Evolutionary conservation across 2,329 filamentous ascomycete species (phyloP).

Genomic region (Phaeoacremonium minimum): DNA sequence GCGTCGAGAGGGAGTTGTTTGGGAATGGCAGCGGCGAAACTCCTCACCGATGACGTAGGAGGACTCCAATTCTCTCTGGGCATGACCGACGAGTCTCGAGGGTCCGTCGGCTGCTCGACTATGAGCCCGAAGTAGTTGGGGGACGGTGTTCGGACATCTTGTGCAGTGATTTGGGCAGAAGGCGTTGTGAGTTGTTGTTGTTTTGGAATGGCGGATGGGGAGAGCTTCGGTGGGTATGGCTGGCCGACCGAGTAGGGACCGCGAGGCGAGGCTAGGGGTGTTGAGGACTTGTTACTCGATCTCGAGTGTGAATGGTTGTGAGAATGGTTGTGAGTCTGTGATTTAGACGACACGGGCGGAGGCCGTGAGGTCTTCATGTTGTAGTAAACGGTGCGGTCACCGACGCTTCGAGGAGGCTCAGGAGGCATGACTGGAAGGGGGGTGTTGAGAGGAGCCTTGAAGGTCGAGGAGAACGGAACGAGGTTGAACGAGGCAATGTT

Average conservation of each 20-base stretch:
- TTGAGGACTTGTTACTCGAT: conserved; percentile 36
- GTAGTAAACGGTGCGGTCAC: conserved; percentile 27
- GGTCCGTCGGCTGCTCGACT: conserved; percentile 56
- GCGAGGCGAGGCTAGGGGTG: conserved; percentile 48
- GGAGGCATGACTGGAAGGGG: too few species aligned
- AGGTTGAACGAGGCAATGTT: too few species aligned
- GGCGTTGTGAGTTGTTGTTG: conserved; percentile 5
- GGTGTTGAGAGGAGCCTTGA: too few species aligned
- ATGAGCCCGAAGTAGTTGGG: conserved; percentile 86
- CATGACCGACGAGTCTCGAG: conserved; percentile 59
- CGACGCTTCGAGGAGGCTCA: too few species aligned
- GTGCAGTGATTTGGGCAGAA: conserved; percentile 16
- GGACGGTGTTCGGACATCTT: conserved; percentile 50
- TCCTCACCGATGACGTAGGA: conserved; percentile 65
- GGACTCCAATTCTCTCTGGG: conserved; percentile 72
- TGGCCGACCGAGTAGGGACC: conserved; percentile 52
- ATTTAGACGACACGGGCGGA: conserved; percentile 24
- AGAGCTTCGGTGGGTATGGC: conserved; percentile 45
- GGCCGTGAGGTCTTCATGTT: conserved; percentile 42
- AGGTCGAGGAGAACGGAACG: too few species aligned
- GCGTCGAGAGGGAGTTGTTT: conserved; percentile 67
- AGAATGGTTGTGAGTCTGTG: conserved; percentile 17
- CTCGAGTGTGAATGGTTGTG: conserved; percentile 26
- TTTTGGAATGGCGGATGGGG: conserved; percentile 23
- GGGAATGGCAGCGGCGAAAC: conserved; percentile 64